Percentiles rank a stretch among this genome's conserved stretches.
phyloP scores from a whole-genome alignment of 139 green algal species.

The Mesotaenium endlicherianum region DNA sequence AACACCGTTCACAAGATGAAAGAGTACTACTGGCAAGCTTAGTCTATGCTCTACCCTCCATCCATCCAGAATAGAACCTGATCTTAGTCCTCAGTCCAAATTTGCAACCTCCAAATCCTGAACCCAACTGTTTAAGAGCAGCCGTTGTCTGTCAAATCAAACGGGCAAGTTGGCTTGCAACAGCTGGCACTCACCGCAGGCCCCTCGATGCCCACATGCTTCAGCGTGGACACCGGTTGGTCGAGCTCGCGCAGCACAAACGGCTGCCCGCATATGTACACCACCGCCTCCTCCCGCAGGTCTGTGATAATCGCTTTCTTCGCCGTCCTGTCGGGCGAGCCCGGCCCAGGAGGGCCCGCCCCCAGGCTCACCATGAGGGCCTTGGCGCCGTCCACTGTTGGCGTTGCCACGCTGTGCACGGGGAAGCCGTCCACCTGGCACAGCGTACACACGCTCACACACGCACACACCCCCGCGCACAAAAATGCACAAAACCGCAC shows the following conservation, averaged over 20 bases:
- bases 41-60: too few relatives aligned
- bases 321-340: background rate
- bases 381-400: slow-evolving; percentile 1
- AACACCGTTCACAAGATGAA: too few relatives aligned
- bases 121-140: too few relatives aligned
- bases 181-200: too few relatives aligned
- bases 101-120: too few relatives aligned
- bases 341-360: background rate
- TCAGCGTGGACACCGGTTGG: background rate
- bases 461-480: too few relatives aligned
- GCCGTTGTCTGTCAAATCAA: too few relatives aligned
- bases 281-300: slow-evolving; percentile 84
- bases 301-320: slow-evolving; percentile 73
- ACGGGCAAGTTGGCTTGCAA: too few relatives aligned
- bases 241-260: slow-evolving; percentile 30
- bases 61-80: too few relatives aligned
- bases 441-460: background rate
- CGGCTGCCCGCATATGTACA: slow-evolving; percentile 68
- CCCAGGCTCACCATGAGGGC: background rate
- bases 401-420: slow-evolving; percentile 28
- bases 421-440: slow-evolving; percentile 7
- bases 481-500: too few relatives aligned
- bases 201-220: slow-evolving; percentile 38
- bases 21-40: too few relatives aligned
- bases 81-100: too few relatives aligned